Evolutionary conservation across 1,139 yeast species (phyloP).

Genomic region (Candida freyschussii): DNA sequence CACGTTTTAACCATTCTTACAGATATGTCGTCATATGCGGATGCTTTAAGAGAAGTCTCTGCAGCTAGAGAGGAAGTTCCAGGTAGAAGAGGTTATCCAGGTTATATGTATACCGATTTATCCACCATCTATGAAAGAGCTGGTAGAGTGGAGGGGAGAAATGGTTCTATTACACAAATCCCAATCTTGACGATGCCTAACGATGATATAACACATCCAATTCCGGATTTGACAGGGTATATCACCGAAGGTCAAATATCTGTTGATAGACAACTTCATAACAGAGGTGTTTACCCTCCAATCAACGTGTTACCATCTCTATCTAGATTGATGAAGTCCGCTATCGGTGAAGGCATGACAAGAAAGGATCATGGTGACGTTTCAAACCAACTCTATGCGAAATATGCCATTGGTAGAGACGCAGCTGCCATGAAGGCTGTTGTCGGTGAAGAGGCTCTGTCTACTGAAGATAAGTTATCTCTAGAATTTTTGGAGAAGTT

Average conservation of each 20-base stretch:
- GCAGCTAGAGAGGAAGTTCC: conserved; percentile 99
- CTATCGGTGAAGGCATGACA: conserved; percentile 99
- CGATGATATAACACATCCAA: conserved; percentile 99
- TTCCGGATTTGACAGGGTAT: conserved; percentile 99
- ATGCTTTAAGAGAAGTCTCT: conserved; percentile 98
- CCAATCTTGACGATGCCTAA: conserved; percentile 99
- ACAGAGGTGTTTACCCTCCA: conserved; percentile 98
- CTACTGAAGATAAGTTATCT: conserved; percentile 94
- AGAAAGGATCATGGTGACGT: conserved; percentile 99
- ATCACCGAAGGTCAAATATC: conserved; percentile 98
- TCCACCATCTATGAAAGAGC: conserved; percentile 99
- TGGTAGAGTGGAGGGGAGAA: conserved; percentile 99
- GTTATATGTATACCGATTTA: conserved; percentile 99
- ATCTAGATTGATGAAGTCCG: conserved; percentile 97
- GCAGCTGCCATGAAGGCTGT: conserved; percentile 99
- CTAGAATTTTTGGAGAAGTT: conserved; percentile 96
- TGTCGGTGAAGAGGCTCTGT: conserved; percentile 98
- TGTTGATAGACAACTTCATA: conserved; percentile 91
- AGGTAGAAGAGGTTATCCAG: conserved; percentile 99
- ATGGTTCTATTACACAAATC: conserved; percentile 97
- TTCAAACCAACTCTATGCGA: conserved; percentile 96
- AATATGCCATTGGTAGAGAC: conserved; percentile 98
- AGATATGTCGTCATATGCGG: conserved; percentile 99
- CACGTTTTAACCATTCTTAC: conserved; percentile 97
- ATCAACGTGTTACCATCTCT: conserved; percentile 95